Evolutionary conservation across 805 yeast species (phyloP), one percentile per base, ranked within the genome.

Genomic region (Wickerhamiella sorbophila): DNA sequence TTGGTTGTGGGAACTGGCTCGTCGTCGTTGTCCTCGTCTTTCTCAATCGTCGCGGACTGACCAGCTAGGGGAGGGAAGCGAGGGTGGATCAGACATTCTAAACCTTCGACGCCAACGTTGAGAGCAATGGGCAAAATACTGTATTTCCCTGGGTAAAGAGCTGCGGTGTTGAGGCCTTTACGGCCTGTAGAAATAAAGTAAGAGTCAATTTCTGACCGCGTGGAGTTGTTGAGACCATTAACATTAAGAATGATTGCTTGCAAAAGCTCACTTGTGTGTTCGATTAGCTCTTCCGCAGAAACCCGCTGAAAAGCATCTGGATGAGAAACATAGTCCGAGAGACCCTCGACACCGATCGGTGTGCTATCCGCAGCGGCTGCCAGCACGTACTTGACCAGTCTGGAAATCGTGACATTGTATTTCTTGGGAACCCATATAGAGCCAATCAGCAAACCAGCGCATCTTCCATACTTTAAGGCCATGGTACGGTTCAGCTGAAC

Each of bases 101-200:
- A 32, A 3, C 55, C 55, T 4, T 12, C 35, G 10, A 45, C 33
- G 6, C 33, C 27, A 4, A 32, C 27, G 17, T 35, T 61, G 10
- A 74, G 58, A 1, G 80, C 78, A 44, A 87, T 74, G 6, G 95
- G 94, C 46, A 82, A 64, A 24, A 82, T 66, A 12, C 85, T 77
- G 33, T 71, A 69, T 33, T 71, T 68, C 40, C 80, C 83, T 2
- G 95, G 94, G 54, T 70, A 74, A 33, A 83, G 51, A 2, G 83
- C 72, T n/a, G 81, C 60, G 3, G 69, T 58, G 39, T 75, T 67
- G 29, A 83, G 66, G 51, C 38, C 39, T 2, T 14, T 10, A n/a
- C 46, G 53, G 43, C 31, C 53, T 16, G 15, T 56, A 46, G 39
- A 56, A 38, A 60, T 55, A 62, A 74, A 17, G 18, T 27, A 41